Conservation (phyloP, 2,329 filamentous ascomycete genomes). For the Ustilaginoidea virens region DNA sequence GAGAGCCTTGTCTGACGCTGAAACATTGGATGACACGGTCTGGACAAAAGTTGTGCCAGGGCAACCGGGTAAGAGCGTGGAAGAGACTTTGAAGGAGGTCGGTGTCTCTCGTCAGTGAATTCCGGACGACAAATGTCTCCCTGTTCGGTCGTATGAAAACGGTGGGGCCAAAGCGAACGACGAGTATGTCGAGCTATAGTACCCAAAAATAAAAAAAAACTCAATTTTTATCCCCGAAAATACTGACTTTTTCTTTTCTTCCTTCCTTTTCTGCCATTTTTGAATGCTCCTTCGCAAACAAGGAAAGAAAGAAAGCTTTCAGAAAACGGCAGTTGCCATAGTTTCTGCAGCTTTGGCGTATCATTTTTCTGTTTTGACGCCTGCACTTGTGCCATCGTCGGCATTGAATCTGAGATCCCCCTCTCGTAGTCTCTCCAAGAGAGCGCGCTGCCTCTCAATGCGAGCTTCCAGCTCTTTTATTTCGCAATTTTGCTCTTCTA, state of each 20-base stretch:
- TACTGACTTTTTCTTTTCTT: too few relatives aligned
- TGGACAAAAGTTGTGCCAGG: slow-evolving; percentile 59
- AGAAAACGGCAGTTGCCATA: too few relatives aligned
- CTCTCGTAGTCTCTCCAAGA: slow-evolving; percentile 38
- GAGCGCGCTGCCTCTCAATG: slow-evolving; percentile 44
- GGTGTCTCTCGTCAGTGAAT: slow-evolving; percentile 17
- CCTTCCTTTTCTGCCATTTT: too few relatives aligned
- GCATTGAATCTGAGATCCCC: slow-evolving; percentile 21
- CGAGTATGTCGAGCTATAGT: too few relatives aligned
- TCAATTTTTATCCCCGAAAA: too few relatives aligned
- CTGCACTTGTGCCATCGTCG: slow-evolving; percentile 12
- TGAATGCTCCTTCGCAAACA: too few relatives aligned
- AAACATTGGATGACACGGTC: slow-evolving; percentile 42
- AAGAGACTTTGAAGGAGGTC: slow-evolving; percentile 46
- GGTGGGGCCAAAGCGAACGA: too few relatives aligned
- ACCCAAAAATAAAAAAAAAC: slow-evolving; percentile 6
- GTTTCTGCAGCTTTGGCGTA: background rate
- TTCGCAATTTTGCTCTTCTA: slow-evolving; percentile 57
- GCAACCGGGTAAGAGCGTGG: slow-evolving; percentile 42
- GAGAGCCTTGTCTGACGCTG: slow-evolving; percentile 47
- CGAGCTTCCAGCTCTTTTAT: slow-evolving; percentile 49
- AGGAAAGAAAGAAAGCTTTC: too few relatives aligned
- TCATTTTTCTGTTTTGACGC: slow-evolving; percentile 27
- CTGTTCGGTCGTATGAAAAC: too few relatives aligned
- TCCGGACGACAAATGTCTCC: too few relatives aligned